phyloP scores from a whole-genome alignment of 306 rosid genomes.

The Cucumis cinereus region DNA sequence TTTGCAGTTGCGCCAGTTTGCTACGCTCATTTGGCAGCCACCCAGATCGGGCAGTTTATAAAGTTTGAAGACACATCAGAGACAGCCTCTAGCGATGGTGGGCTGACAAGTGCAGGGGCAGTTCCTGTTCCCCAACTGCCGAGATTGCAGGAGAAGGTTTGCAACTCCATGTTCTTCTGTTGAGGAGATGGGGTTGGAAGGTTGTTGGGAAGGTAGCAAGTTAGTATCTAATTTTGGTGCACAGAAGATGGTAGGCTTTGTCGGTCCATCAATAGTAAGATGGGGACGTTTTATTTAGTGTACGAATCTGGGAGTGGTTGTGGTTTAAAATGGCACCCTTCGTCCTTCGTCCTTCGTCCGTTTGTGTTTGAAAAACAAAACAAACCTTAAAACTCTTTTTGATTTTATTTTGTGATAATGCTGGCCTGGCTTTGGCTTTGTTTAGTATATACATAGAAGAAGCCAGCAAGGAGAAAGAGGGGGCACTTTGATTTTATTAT shows the following conservation, averaged over 20 bases:
- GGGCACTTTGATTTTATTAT: background rate
- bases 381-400: background rate
- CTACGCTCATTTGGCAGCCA: slow-evolving; percentile 87
- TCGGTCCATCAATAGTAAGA: background rate
- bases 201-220: background rate
- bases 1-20: slow-evolving; percentile 85
- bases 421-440: background rate
- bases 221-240: background rate
- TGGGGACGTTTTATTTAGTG: background rate
- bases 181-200: background rate
- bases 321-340: background rate
- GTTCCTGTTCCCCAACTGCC: slow-evolving; percentile 74
- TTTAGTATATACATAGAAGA: background rate
- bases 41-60: slow-evolving; percentile 62
- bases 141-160: slow-evolving; percentile 31
- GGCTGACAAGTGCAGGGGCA: slow-evolving; percentile 36
- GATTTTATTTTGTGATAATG: background rate
- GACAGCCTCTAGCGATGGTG: slow-evolving; percentile 75
- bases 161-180: slow-evolving; percentile 77
- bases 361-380: background rate
- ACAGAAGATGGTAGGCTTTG: background rate
- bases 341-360: too few relatives aligned
- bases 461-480: background rate
- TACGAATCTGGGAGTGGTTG: background rate
- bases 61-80: slow-evolving; percentile 75